Base-by-base conservation (phyloP, 306 rosid species). In the Cucumis hystrix region DNA sequence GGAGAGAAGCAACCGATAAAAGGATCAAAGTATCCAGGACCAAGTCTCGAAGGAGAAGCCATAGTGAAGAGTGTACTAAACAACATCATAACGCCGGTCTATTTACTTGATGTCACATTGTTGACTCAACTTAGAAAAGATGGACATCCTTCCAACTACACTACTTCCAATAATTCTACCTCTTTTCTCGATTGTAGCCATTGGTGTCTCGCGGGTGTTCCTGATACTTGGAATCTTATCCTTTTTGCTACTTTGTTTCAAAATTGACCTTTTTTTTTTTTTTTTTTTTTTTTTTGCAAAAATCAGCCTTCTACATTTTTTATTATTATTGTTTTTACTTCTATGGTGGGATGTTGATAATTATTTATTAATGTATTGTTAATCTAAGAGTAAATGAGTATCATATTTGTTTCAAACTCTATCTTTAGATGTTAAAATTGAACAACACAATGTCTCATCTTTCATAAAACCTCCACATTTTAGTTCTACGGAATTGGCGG, bases 141-240 rank as follows among this genome's bases (percentile, higher is more conserved):
- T 52, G 92, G 93, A 6, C 97, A 90, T 60, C 97, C 93, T 67
- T 90, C 96, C 15, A 77, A 81, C 52, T 92, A 88, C 74, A 63
- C 91, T 9, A 84, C 88, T 5, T 33, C 37, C 5, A 33, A 33
- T 4, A 89, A 84, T 10, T 6, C 74, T 52, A 67, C 78, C 41
- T 75, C 33, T 67, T 71, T 79, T 0, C 37, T 33, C 3, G 97
- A 92, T 55, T 90, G 97, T 28, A 88, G 91, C 65, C 96, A 90
- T 23, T 88, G 97, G 93, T 92, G 97, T 74, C 82, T 88, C 0
- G 82, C 92, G 2, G 93, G 97, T 62, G 89, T 82, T 80, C 97
- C 93, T 41, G 96, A 92, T 83, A 8, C 87, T 77, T 92, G 96
- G 93, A 92, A 92, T 86, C 89, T 87, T 68, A 80, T 92, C 18